These are phyloP conservation scores for Viola odorata DNA, from an alignment of 345 rosid genomes.

Conservation along the genomic window DNA sequence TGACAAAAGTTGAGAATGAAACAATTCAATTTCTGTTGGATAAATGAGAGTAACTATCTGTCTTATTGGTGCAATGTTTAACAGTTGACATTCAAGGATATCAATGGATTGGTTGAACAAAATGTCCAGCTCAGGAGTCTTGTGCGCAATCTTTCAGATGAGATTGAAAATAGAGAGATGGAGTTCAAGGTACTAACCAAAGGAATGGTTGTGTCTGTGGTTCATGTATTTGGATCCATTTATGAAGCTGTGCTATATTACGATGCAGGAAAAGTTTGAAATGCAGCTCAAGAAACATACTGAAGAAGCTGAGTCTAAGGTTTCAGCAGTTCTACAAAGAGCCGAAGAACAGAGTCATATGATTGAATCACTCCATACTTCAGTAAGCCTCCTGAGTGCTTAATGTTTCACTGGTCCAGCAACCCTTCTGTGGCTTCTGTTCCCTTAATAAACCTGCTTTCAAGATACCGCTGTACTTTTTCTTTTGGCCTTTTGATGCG, in stretches of 20 bases:
- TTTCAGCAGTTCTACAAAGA: conserved; percentile 67
- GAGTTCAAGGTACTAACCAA: conserved; percentile 65
- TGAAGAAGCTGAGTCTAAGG: conserved; percentile 81
- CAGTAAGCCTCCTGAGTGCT: conserved; percentile 43
- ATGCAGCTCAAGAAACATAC: conserved; percentile 59
- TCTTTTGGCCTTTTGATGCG: not conserved
- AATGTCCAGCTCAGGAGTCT: conserved; percentile 90
- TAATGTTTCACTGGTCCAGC: not conserved
- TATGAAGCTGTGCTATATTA: not conserved
- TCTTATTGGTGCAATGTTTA: conserved; percentile 7
- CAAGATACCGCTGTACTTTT: not conserved
- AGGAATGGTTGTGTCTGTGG: too few relatives aligned
- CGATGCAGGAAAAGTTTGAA: conserved; percentile 61
- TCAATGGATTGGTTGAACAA: conserved; percentile 92
- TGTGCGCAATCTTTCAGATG: conserved; percentile 72
- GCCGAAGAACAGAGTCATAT: conserved; percentile 88
- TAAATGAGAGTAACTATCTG: not conserved
- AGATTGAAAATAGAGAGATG: conserved; percentile 60
- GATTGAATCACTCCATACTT: conserved; percentile 88
- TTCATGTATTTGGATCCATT: too few relatives aligned
- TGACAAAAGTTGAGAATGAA: not conserved
- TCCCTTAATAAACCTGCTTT: not conserved
- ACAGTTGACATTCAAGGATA: conserved; percentile 87
- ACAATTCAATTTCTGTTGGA: not conserved
- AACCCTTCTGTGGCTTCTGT: not conserved